Evolutionary conservation across 2,329 filamentous ascomycete genomes (phyloP), one percentile per base, ranked within the genome.

Genomic region (Nakataea oryzae): DNA sequence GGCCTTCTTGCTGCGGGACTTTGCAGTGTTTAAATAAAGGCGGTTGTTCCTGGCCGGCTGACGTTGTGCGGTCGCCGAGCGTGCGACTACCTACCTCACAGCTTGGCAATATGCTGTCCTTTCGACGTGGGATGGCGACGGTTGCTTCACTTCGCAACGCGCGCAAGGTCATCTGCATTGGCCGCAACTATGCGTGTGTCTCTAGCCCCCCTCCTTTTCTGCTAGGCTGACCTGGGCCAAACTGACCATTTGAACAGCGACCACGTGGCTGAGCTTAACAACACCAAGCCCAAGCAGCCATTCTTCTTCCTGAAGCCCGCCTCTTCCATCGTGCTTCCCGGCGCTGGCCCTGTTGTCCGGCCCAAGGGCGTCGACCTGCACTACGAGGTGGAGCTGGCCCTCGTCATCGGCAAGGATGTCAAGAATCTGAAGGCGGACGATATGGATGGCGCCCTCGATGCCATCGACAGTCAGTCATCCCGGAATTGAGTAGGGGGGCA

Each of bases 281-380:
- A 88, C 75, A 81, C 83, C 64, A 86, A 86, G 67, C 95, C 95
- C 60, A 96, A 95, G 75, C 92, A 97, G 76, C 95, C 95, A 29
- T 97, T 99, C 79, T 99, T 97, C 86, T 99, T 99, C 83, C 85
- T 97, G 69, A 99, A 99, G 82, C 95, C 95, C 1, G 79, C 93
- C 0, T 91, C 89, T 54, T 90, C 92, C 3, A 90, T 99, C 68
- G 83, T 97, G 4, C 81, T 89, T 27, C 91, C 91, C 0, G 84
- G 85, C 30, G 83, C 86, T 62, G 93, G 93, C 0, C 88, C 93
- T 3, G 86, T 96, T 58, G 82, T 96, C 68, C 85, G 89, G 57
- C 95, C 95, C 56, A 84, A 81, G 69, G 93, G 93, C 66, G 88
- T 96, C 54, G 88, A 87, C 69, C 81, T 97, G 71, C 93, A 97